Evolutionary conservation across 768 basidiomycete genomes (phyloP).

Genomic region (Leccinum incarnatum): DNA sequence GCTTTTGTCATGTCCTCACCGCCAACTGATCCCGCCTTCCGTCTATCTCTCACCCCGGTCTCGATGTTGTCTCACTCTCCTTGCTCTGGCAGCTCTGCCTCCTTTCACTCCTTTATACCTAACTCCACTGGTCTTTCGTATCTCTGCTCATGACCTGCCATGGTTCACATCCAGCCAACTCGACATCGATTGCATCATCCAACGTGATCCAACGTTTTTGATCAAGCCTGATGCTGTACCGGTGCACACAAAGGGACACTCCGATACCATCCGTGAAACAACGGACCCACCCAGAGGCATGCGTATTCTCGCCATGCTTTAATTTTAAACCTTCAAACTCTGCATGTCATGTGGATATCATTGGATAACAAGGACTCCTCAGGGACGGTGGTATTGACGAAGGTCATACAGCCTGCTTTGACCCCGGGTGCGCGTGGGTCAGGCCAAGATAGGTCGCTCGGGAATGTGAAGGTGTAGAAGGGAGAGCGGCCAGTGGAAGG

Average conservation of each 20-base stretch:
- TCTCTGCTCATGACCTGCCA: constrained; percentile 4
- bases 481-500: background rate
- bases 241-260: background rate
- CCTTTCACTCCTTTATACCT: constrained; percentile 8
- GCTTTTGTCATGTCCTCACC: constrained; percentile 8
- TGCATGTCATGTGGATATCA: background rate
- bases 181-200: constrained; percentile 6
- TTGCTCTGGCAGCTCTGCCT: constrained; percentile 9
- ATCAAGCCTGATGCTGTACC: constrained; percentile 1
- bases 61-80: constrained; percentile 4
- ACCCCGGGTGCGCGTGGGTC: background rate
- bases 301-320: background rate
- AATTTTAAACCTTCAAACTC: background rate
- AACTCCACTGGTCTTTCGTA: constrained; percentile 7
- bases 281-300: background rate
- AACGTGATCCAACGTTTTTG: constrained; percentile 3
- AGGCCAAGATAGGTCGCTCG: constrained; percentile 5
- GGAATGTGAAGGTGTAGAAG: background rate
- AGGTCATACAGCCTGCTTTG: background rate
- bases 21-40: constrained; percentile 9
- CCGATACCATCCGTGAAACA: background rate
- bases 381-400: background rate
- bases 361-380: background rate
- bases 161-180: constrained; percentile 1
- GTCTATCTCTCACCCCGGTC: constrained; percentile 11